Base-by-base conservation (phyloP, 139 green algal genomes). In the Spirogloea muscicola region DNA sequence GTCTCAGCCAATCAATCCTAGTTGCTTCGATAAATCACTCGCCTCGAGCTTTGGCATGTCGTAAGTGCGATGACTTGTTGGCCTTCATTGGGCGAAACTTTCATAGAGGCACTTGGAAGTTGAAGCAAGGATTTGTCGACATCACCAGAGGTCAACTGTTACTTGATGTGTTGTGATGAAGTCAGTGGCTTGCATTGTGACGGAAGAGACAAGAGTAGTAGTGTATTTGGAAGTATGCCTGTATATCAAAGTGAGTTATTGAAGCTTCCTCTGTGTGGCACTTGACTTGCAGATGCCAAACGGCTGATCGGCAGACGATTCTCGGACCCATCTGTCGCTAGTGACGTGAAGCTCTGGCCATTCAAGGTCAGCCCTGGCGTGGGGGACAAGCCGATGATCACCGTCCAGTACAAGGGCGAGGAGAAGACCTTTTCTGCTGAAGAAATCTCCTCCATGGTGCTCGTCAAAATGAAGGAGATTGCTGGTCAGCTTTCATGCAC, bases 381-480 rank as follows among this genome's bases (percentile, higher is more conserved):
- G 89, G 48, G 31, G 90, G 95, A 61, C 95, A 96, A 84, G n/a
- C 91, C 91, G 18, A 85, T 93, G 74, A 91, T 96, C 68, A 67
- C 87, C 91, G 93, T 98, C 0, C 34, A 89, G 9, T 97, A 91
- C 89, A 96, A 97, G 87, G 85, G 85, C 49, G 92, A 97, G 85
- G 74, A 72, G n/a, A 98, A 80, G 72, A 81, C 76, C 1, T 96
- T 98, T 84, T 84, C 86, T n/a, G 80, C 94, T 1, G 93, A 98
- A 86, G 94, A 98, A 85, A 90, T 98, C 74, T 93, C 86, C 10
- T 91, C 89, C 64, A 97, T 97, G 94, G 91, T 98, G 48, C 87
- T 98, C 25, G 86, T 87, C 29, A 98, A 98, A 88, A 98, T 98
- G 94, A 94, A 91, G 85, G 93, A 97, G 79, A 93, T 87, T 27